Evolutionary conservation across 1,284 basidiomycete species (phyloP), one percentile per base, ranked within the genome.

Genomic region (Mycosarcoma maydis): DNA sequence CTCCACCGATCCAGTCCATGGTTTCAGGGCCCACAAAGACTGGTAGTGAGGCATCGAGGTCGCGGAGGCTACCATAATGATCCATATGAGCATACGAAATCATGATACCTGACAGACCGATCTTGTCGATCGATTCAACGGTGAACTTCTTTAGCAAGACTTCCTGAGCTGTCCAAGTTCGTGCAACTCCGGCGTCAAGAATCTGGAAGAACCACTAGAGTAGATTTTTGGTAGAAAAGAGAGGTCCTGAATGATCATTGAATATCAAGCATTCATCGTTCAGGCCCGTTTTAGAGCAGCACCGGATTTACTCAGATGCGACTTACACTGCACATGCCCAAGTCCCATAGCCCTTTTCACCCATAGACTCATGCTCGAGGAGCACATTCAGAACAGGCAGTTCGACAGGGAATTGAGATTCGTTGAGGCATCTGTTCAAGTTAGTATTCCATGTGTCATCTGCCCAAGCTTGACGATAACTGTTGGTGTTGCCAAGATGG

Each of bases 41-140:
- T 0, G 61, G 61, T 2, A 58, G n/a, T 8, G 43, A 45, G 14
- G 54, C 26, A 5, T 49, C 54, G 26, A 49, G 52, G 26, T 53
- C 43, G 42, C 52, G 14, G 27, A 53, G 39, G n/a, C 50, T 55
- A n/a, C 61, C 54, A 33, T 58, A 65, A 16, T 65, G 61, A 39
- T 58, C 61, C 22, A 58, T 22, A 23, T 54, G 61, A 11, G 40
- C 53, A 16, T 65, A 54, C n/a, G 44, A 48, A n/a, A 45, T 30
- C 13, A 65, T 58, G 45, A 65, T 53, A 20, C 54, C 61, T 2
- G 47, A 44, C 0, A 65, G 45, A 1, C 43, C 44, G 23, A 51
- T 48, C 32, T 46, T 16, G 4, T 65, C 50, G 17, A 62, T 45
- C 16, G 47, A 29, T 10, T 55, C 40, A 30, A 56, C 53, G 20